phyloP scores from a whole-genome alignment of 768 basidiomycete species.

The Boletus rufocinnamomeus region DNA sequence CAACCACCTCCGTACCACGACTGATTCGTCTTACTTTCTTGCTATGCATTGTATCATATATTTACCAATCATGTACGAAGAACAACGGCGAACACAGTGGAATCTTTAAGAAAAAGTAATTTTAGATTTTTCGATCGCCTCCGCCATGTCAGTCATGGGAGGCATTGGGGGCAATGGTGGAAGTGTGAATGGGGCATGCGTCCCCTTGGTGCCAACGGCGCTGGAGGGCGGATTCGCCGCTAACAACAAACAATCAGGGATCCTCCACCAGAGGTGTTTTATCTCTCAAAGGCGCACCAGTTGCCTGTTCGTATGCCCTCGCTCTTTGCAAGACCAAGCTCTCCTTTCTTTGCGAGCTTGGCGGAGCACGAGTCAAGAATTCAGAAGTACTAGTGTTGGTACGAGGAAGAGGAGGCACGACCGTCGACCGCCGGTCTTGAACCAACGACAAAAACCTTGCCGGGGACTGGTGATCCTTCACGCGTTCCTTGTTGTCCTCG shows the following conservation, averaged over 20 bases:
- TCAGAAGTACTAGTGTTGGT: conserved; percentile 6
- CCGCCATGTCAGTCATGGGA: conserved; percentile 24
- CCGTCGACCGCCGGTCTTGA: conserved; percentile 18
- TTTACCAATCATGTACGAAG: conserved; percentile 1
- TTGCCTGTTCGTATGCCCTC: conserved; percentile 30
- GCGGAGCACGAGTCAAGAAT: conserved; percentile 9
- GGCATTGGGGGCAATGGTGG: conserved; percentile 39
- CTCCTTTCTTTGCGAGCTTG: conserved; percentile 16
- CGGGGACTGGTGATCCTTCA: conserved; percentile 10
- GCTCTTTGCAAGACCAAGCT: conserved; percentile 36
- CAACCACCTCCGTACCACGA: conserved; percentile 26
- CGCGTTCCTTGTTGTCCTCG: conserved; percentile 14
- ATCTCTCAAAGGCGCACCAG: conserved; percentile 12
- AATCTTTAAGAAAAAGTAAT: conserved; percentile 3
- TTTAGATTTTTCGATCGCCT: conserved; percentile 16
- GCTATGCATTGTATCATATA: conserved; percentile 8
- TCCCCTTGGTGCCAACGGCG: background rate
- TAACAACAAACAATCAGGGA: conserved; percentile 1
- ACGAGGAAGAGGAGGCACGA: conserved; percentile 1
- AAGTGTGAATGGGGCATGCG: conserved; percentile 39
- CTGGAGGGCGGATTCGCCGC: background rate
- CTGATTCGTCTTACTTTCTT: conserved; percentile 1
- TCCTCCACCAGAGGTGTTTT: background rate
- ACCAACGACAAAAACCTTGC: conserved; percentile 15
- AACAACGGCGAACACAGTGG: background rate